Base-by-base conservation (phyloP, 306 rosid genomes). In the Ammopiptanthus mongolicus region DNA sequence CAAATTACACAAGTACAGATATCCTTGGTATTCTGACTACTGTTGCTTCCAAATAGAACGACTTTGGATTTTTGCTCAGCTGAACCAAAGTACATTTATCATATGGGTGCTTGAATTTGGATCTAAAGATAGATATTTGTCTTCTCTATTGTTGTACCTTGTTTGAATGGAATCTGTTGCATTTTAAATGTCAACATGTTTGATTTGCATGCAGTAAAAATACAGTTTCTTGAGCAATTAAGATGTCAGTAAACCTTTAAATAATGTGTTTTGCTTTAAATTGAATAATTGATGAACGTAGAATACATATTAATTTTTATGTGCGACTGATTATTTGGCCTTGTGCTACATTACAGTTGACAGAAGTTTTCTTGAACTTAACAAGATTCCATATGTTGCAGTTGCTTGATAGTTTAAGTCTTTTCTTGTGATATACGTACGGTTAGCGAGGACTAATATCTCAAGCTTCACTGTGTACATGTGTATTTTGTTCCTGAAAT, bases 401-500 rank as follows among this genome's bases (percentile, higher is more conserved):
- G 50, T 48, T 64, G 48, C 46, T 70, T 74, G n/a, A 19, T 29
- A 17, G 51, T 6, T 79, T 3, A 42, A 55, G 73, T 50, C 25
- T 80, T 23, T 60, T 21, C n/a, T 42, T 55, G 50, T 69, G 39
- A 58, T 63, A 18, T 65, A 53, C 42, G n/a, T 55, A 21, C 67
- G 2, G 52, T 58, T 33, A 63, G 64, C 56, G 61, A 74, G 77
- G 64, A 44, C 17, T 47, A 64, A 70, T 66, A 71, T 79, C 53
- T 61, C 46, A 53, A 25, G 58, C 19, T 74, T 61, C 58, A 58
- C 55, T 59, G 55, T 59, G 57, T 48, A 61, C 80, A 78, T 63
- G 80, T 81, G 82, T 41, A 48, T 75, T 67, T n/a, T 41, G 67
- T 71, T 37, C 77, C 65, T 61, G 78, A 81, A 78, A 77, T 83